phyloP scores from a whole-genome alignment of 768 basidiomycete species.

The Antrodiella citrinella region DNA sequence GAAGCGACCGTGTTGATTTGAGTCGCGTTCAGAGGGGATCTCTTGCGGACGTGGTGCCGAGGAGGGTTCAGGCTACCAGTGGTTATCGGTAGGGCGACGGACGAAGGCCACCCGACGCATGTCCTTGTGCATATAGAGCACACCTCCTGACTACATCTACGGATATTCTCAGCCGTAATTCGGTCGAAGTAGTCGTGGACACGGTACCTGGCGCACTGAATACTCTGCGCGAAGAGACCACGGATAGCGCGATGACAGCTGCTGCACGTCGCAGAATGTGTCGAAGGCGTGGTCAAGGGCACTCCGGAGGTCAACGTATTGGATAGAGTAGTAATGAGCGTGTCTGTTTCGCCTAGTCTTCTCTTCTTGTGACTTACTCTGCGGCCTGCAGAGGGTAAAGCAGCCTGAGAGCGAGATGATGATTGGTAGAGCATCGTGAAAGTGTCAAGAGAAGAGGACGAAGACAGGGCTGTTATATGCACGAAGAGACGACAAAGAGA shows the following conservation, averaged over 20 bases:
- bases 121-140: not conserved
- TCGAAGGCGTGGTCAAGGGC: not conserved
- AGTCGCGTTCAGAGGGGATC: not conserved
- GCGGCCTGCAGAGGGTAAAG: not conserved
- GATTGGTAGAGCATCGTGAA: not conserved
- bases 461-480: not conserved
- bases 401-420: not conserved
- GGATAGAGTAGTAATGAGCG: too few relatives aligned
- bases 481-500: not conserved
- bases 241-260: not conserved
- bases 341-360: too few relatives aligned
- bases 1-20: not conserved
- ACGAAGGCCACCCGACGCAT: not conserved
- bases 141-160: not conserved
- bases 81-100: not conserved
- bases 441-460: not conserved
- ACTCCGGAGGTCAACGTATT: too few relatives aligned
- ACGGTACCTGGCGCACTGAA: not conserved
- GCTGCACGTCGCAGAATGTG: not conserved
- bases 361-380: not conserved
- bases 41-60: not conserved
- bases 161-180: not conserved
- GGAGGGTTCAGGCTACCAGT: not conserved
- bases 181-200: not conserved
- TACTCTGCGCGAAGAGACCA: not conserved